Evolutionary conservation across 345 rosid species (phyloP), one percentile per base, ranked within the genome.

Genomic region (Eucalyptus fibrosa): DNA sequence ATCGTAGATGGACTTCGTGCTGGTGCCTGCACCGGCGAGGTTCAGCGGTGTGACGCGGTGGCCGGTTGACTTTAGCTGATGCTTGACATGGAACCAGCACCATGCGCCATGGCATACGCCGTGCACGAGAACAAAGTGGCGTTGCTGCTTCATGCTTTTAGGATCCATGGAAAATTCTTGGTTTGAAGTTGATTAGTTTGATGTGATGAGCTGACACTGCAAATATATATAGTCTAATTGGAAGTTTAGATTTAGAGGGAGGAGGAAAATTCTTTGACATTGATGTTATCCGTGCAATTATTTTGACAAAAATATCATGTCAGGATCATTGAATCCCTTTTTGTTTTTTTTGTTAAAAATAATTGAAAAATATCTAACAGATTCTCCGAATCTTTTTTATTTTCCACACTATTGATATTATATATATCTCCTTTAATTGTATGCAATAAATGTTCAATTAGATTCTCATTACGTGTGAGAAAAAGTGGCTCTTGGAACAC

Each of bases 21-120:
- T 89, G 91, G 88, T 91, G 53, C 97, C 97, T 3, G 95, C 92
- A n/a, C 93, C 95, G 12, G 95, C 91, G n/a, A 95, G 91, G 94
- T 96, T 92, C 8, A 94, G 56, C 32, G 89, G 91, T 4, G 94
- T 94, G 62, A 95, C 96, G 2, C 90, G 92, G 91, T 94, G 94
- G 59, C 97, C 95, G 1, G 89, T 88, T 1, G 91, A 88, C 89
- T 95, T 94, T 5, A 94, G 93, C 42, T 49, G 90, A 6, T 94
- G 93, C 89, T 94, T 95, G 56, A 96, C 72, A 92, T 94, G 94
- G 95, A 91, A 91, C 98, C 97, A 95, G 81, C 93, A 56, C 98
- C 97, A 95, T 1, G 93, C 95, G 21, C 96, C 97, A 24, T 94
- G 96, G 91, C 93, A 92, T 3, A 93, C 82, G 14, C 98, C 96